Evolutionary conservation across 2,329 filamentous ascomycete genomes (phyloP).

Genomic region (Rhynchosporium agropyri): DNA sequence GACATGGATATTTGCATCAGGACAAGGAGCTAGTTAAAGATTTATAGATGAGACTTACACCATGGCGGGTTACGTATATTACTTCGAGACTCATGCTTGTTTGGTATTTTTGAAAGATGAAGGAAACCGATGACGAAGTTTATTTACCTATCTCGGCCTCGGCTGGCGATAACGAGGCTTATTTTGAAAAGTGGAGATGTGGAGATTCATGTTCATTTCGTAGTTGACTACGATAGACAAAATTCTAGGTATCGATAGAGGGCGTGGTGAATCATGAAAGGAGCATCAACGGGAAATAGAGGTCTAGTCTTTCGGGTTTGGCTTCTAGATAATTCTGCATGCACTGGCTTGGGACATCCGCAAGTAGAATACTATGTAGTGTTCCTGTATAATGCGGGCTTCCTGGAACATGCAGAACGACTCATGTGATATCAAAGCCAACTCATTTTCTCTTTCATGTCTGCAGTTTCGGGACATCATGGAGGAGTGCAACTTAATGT

Average conservation of each 20-base stretch:
- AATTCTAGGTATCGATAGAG: no score
- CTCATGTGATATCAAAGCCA: background rate
- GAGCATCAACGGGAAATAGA: background rate
- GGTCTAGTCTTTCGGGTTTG: no score
- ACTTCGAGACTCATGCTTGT: constrained; percentile 54
- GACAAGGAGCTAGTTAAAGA: constrained; percentile 1
- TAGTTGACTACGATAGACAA: no score
- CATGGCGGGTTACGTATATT: constrained; percentile 76
- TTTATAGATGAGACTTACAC: constrained; percentile 55
- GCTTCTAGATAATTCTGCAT: background rate
- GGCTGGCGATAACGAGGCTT: constrained; percentile 17
- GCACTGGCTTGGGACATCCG: constrained; percentile 4
- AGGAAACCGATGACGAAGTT: constrained; percentile 13
- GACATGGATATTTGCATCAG: constrained; percentile 25
- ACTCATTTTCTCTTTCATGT: background rate
- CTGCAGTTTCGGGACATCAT: background rate
- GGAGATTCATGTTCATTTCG: no score
- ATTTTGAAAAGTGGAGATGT: background rate
- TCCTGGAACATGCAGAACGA: background rate
- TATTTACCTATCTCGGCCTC: constrained; percentile 12
- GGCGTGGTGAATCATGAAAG: no score
- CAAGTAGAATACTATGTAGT: background rate
- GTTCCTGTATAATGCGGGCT: constrained; percentile 39
- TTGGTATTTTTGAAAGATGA: constrained; percentile 15
- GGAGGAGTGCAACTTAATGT: constrained; percentile 14